Conservation (phyloP, 2,329 filamentous ascomycete species). For the Cryphonectria nitschkei region DNA sequence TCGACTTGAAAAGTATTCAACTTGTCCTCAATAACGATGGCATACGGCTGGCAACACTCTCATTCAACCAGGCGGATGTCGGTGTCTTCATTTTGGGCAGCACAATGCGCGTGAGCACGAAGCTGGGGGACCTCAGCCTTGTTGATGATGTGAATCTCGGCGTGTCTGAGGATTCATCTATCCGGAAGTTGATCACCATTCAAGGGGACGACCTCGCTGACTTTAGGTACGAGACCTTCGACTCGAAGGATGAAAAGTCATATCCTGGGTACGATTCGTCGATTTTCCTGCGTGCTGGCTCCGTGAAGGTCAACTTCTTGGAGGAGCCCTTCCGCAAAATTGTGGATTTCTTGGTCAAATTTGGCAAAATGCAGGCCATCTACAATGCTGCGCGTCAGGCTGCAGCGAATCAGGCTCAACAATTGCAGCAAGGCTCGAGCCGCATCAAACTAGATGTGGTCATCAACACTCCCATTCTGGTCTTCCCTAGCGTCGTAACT, state of each 20-base stretch:
- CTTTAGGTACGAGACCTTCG: conserved; percentile 97
- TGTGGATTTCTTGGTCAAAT: conserved; percentile 96
- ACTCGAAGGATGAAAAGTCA: conserved; percentile 66
- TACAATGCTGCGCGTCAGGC: conserved; percentile 97
- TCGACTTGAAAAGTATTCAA: conserved; percentile 89
- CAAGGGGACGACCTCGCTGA: conserved; percentile 95
- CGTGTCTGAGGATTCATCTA: conserved; percentile 76
- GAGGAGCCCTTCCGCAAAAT: conserved; percentile 98
- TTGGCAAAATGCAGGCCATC: conserved; percentile 98
- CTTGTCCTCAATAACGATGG: conserved; percentile 98
- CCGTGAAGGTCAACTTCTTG: conserved; percentile 94
- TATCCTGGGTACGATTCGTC: conserved; percentile 97
- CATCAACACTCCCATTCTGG: conserved; percentile 92
- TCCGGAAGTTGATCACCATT: conserved; percentile 89
- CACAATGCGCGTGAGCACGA: conserved; percentile 85
- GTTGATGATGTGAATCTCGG: conserved; percentile 94
- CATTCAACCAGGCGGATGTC: conserved; percentile 89
- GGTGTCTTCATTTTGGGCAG: conserved; percentile 85
- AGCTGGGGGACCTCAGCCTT: conserved; percentile 83
- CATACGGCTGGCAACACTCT: conserved; percentile 88
- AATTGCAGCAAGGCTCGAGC: conserved; percentile 86
- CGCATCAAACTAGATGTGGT: conserved; percentile 94
- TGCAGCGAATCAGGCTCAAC: conserved; percentile 88
- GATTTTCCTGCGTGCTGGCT: conserved; percentile 87
- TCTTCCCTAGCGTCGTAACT: conserved; percentile 81